phyloP scores from a whole-genome alignment of 2,329 filamentous ascomycete species.

The Aspergillus melleus region DNA sequence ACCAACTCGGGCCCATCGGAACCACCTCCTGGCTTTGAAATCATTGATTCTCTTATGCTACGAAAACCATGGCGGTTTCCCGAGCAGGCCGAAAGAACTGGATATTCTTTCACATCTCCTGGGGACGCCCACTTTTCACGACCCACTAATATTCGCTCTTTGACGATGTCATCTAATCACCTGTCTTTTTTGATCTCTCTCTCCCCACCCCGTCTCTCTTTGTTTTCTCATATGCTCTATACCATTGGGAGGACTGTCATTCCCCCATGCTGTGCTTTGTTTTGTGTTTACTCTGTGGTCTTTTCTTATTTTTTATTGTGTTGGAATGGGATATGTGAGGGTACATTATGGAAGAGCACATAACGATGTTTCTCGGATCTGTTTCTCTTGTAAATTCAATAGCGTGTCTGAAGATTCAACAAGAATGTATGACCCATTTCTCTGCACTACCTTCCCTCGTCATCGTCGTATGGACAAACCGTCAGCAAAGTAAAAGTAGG shows the following conservation, averaged over 20 bases:
- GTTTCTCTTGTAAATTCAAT: not conserved
- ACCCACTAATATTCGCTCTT: constrained; percentile 34
- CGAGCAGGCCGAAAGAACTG: constrained; percentile 21
- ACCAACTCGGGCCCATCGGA: constrained; percentile 37
- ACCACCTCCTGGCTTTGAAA: constrained; percentile 42
- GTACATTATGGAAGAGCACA: not conserved
- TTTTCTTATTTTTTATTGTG: constrained; percentile 6
- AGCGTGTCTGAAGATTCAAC: not conserved
- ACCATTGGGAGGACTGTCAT: constrained; percentile 22
- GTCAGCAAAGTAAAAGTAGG: not conserved
- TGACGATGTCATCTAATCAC: constrained; percentile 6
- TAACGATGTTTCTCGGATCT: constrained; percentile 3
- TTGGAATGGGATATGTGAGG: constrained; percentile 7
- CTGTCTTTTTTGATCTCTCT: constrained; percentile 7
- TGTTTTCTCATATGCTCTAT: constrained; percentile 20
- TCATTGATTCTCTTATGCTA: not conserved
- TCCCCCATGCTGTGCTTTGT: constrained; percentile 3
- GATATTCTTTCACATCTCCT: constrained; percentile 16
- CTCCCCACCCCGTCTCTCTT: not conserved
- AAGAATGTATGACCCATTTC: not conserved
- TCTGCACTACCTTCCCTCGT: too few species aligned
- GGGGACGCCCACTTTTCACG: constrained; percentile 17
- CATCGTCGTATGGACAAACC: not conserved
- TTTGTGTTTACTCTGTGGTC: constrained; percentile 8
- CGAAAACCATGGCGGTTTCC: not conserved